Evolutionary conservation across 2,329 filamentous ascomycete species (phyloP), one percentile per base, ranked within the genome.

Genomic region (Penicillium sp.): DNA sequence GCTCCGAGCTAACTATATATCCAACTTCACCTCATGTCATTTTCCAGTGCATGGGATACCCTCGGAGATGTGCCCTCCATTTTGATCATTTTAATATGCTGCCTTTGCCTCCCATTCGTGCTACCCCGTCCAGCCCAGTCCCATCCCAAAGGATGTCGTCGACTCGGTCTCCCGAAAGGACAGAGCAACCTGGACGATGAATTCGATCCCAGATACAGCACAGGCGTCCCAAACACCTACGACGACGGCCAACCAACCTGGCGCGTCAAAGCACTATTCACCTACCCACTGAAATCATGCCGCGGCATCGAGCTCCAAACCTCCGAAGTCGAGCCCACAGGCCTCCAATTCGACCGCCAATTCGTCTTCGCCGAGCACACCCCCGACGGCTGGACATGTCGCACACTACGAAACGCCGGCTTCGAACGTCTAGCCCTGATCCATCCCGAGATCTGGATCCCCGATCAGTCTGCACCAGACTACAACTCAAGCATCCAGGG

Each of bases 201-300:
- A 62, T 80, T 76, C 56, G 72, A 80, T 40, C 70, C 72, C 9
- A 75, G 74, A 46, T 81, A 79, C 61, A 71, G 62, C 42, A 55
- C 68, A 20, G 72, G 70, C 15, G 60, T 65, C 8, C 60, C 69
- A 4, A 60, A 50, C 18, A 37, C 52, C 13, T 62, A 59, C 10
- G 71, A 75, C 46, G 8, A 41, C 20, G 67, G 65, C 2, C 56
- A 57, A 8, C 66, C 69, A 20, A 67, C 67, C 49, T 77, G 76
- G 69, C 70, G 69, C 31, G 72, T 86, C 42, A 84, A 89, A 67
- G 87, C 86, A 47, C 75, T 95, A 44, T 85, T 84, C 72, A 79
- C 90, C 52, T 92, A 93, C 67, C 90, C 91, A 0, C 73, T 95
- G 67, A 92, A 95, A 72, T 89, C 87, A 49, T 95, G 89, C 67